Evolutionary conservation across 1,284 basidiomycete genomes (phyloP).

Genomic region (Cryptococcus amylolentus): DNA sequence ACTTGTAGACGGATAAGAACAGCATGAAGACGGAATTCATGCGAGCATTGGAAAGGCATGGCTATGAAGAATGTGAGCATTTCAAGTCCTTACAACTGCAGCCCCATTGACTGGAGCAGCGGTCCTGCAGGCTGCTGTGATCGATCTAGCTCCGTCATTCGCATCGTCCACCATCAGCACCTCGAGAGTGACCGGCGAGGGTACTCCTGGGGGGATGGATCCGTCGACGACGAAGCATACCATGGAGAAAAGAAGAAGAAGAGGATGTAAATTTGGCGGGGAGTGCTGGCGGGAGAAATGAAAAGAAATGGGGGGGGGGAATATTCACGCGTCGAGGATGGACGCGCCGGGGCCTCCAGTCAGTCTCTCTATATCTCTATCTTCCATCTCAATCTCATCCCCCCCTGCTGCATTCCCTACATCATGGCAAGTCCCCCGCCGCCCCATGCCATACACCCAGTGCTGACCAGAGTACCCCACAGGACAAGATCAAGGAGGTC

Average conservation of each 20-base stretch:
- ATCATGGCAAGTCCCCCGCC: constrained; percentile 19
- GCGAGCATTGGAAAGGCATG: background rate
- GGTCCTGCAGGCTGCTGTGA: constrained; percentile 29
- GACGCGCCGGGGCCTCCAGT: constrained; percentile 14
- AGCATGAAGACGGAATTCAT: background rate
- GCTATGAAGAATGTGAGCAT: constrained; percentile 12
- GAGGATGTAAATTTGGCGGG: background rate
- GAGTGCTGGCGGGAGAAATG: constrained; percentile 14
- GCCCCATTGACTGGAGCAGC: constrained; percentile 1
- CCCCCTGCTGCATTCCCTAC: background rate
- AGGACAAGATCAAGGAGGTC: constrained; percentile 59
- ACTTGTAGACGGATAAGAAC: background rate
- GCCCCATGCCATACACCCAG: background rate
- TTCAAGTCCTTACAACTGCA: constrained; percentile 26
- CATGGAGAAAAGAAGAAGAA: constrained; percentile 12
- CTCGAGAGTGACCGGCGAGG: too few species aligned
- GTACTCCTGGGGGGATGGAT: too few species aligned
- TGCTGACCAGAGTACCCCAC: background rate
- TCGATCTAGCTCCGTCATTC: constrained; percentile 17
- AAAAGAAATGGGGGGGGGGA: background rate
- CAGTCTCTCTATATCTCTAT: background rate
- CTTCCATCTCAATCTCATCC: background rate
- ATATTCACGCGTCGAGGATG: constrained; percentile 9
- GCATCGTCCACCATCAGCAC: constrained; percentile 10
- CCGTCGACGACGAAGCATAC: constrained; percentile 12